phyloP scores from a whole-genome alignment of 768 basidiomycete genomes.

The Crucibulum laeve region DNA sequence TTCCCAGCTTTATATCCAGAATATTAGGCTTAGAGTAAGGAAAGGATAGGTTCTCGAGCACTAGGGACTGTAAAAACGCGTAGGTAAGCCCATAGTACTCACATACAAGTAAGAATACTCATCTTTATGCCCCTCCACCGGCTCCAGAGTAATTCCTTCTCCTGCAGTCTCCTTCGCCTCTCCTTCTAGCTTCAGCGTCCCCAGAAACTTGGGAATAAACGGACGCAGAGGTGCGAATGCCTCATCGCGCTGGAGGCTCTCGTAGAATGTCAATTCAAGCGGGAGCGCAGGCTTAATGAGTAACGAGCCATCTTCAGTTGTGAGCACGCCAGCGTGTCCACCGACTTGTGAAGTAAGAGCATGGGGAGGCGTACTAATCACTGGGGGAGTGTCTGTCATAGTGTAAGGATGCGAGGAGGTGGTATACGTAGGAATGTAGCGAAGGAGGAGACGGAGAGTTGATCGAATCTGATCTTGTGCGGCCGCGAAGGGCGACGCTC shows the following conservation, averaged over 20 bases:
- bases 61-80: constrained; percentile 54
- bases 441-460: too few species aligned
- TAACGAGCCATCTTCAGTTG: constrained; percentile 70
- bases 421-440: too few species aligned
- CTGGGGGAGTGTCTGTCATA: neutral
- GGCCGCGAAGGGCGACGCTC: too few species aligned
- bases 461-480: too few species aligned
- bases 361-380: constrained; percentile 5
- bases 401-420: neutral
- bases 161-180: constrained; percentile 32
- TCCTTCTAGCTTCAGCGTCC: constrained; percentile 74
- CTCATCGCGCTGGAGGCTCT: constrained; percentile 37
- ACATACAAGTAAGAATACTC: constrained; percentile 17
- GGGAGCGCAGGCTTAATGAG: constrained; percentile 74
- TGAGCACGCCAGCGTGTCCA: constrained; percentile 72
- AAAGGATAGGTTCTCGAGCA: constrained; percentile 79
- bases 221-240: constrained; percentile 40
- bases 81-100: neutral
- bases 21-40: constrained; percentile 79
- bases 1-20: constrained; percentile 92
- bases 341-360: constrained; percentile 66
- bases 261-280: constrained; percentile 71
- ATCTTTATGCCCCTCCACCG: constrained; percentile 39
- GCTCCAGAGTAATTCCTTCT: constrained; percentile 19
- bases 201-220: constrained; percentile 75